Percentiles rank a stretch among this genome's conserved stretches.
These are phyloP conservation scores for Phialocephala subalpina DNA, from an alignment of 2,329 filamentous ascomycete species.

Conservation along the genomic window DNA sequence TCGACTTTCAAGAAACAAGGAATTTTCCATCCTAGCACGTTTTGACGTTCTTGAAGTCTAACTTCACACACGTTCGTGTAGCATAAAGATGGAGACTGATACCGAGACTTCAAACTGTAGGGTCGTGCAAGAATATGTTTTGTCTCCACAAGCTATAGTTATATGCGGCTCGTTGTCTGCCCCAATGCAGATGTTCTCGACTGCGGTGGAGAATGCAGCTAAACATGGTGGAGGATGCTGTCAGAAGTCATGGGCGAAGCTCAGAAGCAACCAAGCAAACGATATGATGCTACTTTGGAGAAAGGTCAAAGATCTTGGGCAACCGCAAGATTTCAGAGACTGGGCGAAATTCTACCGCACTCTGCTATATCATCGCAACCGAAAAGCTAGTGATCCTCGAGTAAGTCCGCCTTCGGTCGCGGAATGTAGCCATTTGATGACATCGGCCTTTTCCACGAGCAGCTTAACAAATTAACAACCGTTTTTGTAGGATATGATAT, in stretches of 20 bases:
- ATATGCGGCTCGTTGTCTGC: constrained; percentile 4
- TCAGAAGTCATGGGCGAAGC: neutral
- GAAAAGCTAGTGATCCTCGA: constrained; percentile 16
- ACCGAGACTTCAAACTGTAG: neutral
- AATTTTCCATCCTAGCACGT: too few relatives aligned
- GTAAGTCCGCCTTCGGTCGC: neutral
- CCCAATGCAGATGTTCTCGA: neutral
- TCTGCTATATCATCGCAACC: neutral
- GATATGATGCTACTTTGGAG: neutral
- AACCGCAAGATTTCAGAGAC: neutral
- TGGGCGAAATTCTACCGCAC: neutral
- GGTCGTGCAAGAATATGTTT: constrained; percentile 11
- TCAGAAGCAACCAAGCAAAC: neutral
- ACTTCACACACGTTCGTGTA: too few relatives aligned
- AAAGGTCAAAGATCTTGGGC: neutral
- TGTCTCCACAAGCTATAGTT: neutral
- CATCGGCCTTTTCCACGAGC: neutral
- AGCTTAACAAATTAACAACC: neutral
- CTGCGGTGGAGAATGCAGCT: neutral
- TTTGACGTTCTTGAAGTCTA: too few relatives aligned
- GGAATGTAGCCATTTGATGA: neutral
- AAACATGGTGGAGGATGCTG: neutral
- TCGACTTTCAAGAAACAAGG: too few relatives aligned
- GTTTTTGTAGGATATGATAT: constrained; percentile 18
- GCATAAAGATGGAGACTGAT: too few relatives aligned